Base-by-base conservation (phyloP, 2,329 filamentous ascomycete genomes). In the Fusarium veterinarium region DNA sequence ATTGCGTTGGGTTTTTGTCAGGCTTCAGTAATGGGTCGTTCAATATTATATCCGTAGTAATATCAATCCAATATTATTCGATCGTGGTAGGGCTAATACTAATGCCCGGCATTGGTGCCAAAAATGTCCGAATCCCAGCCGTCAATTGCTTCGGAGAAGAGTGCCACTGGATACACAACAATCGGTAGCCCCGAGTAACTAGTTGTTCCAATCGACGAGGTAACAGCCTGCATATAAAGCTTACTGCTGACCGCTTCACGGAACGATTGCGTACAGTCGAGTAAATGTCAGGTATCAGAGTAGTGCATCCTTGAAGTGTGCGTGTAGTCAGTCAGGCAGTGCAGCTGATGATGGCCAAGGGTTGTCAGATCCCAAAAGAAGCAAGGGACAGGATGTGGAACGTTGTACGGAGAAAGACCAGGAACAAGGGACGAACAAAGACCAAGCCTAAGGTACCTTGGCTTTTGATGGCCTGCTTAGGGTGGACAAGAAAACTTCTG, bases 381-480 rank as follows among this genome's bases (percentile, higher is more conserved):
- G 71, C 70, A 67, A 71, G 71, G 51, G 71, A 73, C 62, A 51
- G 49, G 44, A 67, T 67, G 71, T 62, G 60, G 64, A 64, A 69
- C 60, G 64, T 71, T 67, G 69, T 33, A 73, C 57, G 14, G 48
- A 65, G 60, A 49, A 48, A 30, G 51, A 46, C 70, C 49, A 71
- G 71, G 71, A 73, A 64, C 71, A 73, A 67, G 71, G 70, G 66
- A 73, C 53, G 25, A 71, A 69, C 52, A 69, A 69, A 65, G 46
- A 64, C 35, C 33, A 65, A 64, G 41, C 23, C 25, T 25, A 25
- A 25, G 25, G 25, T 25, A 25, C 23, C 40, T 59, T 64, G 45
- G 52, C 62, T 49, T 52, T 56, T 46, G 53, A 49, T 28, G 20
- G 45, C 45, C 45, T 49, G 28, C 20, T 49, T 17, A 31, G 28